phyloP scores from a whole-genome alignment of 106 monocot genomes.

The Allium cepa region DNA sequence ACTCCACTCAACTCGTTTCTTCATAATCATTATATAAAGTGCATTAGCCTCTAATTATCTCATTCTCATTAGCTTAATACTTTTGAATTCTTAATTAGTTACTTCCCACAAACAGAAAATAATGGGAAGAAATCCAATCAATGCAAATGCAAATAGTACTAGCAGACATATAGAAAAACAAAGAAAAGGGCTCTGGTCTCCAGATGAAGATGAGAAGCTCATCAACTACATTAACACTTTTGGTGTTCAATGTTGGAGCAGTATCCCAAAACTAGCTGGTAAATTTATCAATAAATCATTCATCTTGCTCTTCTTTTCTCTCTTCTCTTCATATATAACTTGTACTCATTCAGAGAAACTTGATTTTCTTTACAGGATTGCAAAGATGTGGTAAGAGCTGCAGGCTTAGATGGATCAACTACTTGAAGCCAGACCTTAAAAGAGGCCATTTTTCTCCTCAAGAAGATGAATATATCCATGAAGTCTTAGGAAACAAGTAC shows the following conservation, averaged over 20 bases:
- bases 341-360: not conserved
- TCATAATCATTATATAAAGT: no score
- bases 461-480: constrained; percentile 38
- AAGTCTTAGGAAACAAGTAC: constrained; percentile 38
- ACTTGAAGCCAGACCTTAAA: constrained; percentile 50
- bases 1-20: no score
- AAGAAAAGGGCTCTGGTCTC: constrained; percentile 22
- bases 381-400: constrained; percentile 80
- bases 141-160: no score
- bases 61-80: no score
- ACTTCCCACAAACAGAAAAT: not conserved
- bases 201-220: constrained; percentile 61
- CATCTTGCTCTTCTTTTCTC: not conserved
- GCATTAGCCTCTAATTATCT: no score
- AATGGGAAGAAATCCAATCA: not conserved
- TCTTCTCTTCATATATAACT: not conserved
- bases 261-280: constrained; percentile 63
- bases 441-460: constrained; percentile 38
- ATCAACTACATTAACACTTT: constrained; percentile 47
- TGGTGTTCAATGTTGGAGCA: constrained; percentile 67
- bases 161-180: not conserved
- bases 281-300: not conserved
- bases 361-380: constrained; percentile 25
- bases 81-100: no score
- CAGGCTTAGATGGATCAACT: constrained; percentile 65